These are phyloP conservation scores for Talaromyces sp. DNA, from an alignment of 2,329 filamentous ascomycete species.

Conservation along the genomic window DNA sequence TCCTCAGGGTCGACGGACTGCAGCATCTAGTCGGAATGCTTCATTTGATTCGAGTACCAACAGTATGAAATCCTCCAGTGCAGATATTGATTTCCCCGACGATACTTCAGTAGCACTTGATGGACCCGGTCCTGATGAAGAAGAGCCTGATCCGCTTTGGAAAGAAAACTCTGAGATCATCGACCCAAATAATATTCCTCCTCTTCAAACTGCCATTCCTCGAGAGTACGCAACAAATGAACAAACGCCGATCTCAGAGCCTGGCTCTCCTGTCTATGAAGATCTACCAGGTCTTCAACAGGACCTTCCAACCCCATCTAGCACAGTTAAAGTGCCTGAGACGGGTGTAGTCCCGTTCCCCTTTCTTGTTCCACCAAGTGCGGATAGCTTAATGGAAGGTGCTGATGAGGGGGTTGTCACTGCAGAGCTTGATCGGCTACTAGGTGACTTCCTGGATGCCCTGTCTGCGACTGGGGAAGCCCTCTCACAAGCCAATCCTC, in stretches of 20 bases:
- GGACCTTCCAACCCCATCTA: constrained; percentile 10
- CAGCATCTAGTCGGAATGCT: background rate
- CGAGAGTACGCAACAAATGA: constrained; percentile 18
- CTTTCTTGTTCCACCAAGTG: constrained; percentile 40
- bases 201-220: constrained; percentile 30
- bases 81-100: constrained; percentile 49
- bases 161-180: constrained; percentile 18
- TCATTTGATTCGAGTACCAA: background rate
- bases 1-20: constrained; percentile 16
- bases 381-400: constrained; percentile 41
- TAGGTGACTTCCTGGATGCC: constrained; percentile 44
- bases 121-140: constrained; percentile 42
- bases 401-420: constrained; percentile 40
- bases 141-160: constrained; percentile 49
- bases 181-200: constrained; percentile 21
- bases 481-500: constrained; percentile 15
- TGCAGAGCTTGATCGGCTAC: constrained; percentile 44
- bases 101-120: constrained; percentile 55
- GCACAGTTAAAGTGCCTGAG: constrained; percentile 9
- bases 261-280: constrained; percentile 26
- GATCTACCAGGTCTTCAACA: constrained; percentile 19
- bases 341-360: constrained; percentile 39
- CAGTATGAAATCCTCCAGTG: background rate
- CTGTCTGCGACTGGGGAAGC: constrained; percentile 42
- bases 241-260: constrained; percentile 18